phyloP scores from a whole-genome alignment of 768 basidiomycete genomes.

The Pleurotus ostreatus region DNA sequence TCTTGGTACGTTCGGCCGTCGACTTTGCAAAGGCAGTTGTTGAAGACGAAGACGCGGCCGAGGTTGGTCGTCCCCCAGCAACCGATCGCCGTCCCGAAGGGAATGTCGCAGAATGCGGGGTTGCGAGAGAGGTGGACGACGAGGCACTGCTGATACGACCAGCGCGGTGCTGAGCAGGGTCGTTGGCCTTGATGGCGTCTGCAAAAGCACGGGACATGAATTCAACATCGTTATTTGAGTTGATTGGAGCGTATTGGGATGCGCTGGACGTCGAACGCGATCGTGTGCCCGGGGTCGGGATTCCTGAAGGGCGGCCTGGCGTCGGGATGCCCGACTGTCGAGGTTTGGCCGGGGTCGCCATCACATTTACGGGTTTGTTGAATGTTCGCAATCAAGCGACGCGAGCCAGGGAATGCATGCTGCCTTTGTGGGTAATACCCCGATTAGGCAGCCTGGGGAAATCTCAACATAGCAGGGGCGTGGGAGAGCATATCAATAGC shows the following conservation, averaged over 20 bases:
- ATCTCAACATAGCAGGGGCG: neutral
- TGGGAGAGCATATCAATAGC: neutral
- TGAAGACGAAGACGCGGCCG: slow-evolving; percentile 55
- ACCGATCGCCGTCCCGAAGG: slow-evolving; percentile 48
- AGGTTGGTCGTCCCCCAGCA: slow-evolving; percentile 42
- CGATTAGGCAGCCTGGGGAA: neutral
- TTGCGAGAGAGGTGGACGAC: slow-evolving; percentile 43
- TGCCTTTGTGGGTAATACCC: neutral
- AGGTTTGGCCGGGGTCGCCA: slow-evolving; percentile 35
- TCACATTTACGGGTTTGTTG: slow-evolving; percentile 2
- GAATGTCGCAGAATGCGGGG: slow-evolving; percentile 39
- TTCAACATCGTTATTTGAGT: slow-evolving; percentile 38
- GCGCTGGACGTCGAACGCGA: slow-evolving; percentile 63
- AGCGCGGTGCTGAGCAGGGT: slow-evolving; percentile 68
- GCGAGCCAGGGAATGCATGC: neutral
- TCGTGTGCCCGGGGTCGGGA: slow-evolving; percentile 65
- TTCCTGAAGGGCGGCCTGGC: slow-evolving; percentile 37
- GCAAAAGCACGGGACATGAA: slow-evolving; percentile 69
- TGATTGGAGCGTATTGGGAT: slow-evolving; percentile 24
- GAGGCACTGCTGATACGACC: slow-evolving; percentile 32
- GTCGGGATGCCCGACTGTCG: slow-evolving; percentile 39
- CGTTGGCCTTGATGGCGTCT: slow-evolving; percentile 78
- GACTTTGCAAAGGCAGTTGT: slow-evolving; percentile 25
- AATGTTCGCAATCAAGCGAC: neutral
- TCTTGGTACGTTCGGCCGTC: slow-evolving; percentile 42